These are phyloP conservation scores for Cystoisospora suis DNA, from an alignment of 169 alveolate species.

Conservation along the genomic window DNA sequence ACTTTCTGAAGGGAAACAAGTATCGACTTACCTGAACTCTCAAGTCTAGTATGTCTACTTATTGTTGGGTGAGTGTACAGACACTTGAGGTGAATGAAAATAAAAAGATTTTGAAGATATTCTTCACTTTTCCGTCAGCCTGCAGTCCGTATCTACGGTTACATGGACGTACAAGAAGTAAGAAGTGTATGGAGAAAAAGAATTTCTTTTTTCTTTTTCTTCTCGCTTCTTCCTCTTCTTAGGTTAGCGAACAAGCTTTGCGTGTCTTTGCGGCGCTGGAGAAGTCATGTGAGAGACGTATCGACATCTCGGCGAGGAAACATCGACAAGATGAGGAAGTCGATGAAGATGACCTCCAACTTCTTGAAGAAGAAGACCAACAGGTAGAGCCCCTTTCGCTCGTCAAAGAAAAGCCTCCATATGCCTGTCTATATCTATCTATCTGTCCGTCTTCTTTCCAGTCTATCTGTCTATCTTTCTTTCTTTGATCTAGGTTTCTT, in stretches of 20 bases:
- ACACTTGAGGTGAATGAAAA: no score
- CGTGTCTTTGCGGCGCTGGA: slow-evolving; percentile 21
- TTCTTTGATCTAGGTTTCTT: background rate
- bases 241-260: slow-evolving; percentile 23
- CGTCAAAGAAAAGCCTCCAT: background rate
- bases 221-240: background rate
- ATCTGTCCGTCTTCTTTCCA: background rate
- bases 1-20: no score
- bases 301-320: slow-evolving; percentile 37
- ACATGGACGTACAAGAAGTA: no score
- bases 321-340: slow-evolving; percentile 73
- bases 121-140: no score
- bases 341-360: slow-evolving; percentile 76
- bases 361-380: slow-evolving; percentile 75
- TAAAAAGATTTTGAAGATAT: no score
- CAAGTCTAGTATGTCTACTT: no score
- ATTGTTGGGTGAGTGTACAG: no score
- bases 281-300: slow-evolving; percentile 39
- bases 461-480: background rate
- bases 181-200: no score
- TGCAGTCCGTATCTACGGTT: no score
- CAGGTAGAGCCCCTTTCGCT: background rate
- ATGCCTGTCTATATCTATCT: background rate
- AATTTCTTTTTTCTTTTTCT: background rate
- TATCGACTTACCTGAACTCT: no score